Evolutionary conservation across 2,329 filamentous ascomycete genomes (phyloP), one percentile per base, ranked within the genome.

Genomic region (Emericellopsis cladophorae): DNA sequence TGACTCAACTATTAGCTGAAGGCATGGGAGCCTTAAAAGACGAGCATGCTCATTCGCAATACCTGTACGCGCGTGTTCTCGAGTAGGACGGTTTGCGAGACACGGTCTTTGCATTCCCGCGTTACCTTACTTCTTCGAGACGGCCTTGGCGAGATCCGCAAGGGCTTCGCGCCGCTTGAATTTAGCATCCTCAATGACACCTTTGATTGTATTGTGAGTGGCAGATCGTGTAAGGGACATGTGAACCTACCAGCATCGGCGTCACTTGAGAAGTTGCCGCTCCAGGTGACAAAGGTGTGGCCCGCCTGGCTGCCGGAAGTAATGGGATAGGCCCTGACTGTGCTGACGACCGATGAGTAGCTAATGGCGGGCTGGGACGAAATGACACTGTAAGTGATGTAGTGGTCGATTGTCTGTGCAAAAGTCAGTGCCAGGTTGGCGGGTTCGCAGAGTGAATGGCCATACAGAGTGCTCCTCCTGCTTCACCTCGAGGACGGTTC

Each of bases 91-190:
- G 3, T 21, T 5, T 21, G 18, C 5, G 18, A 21, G 18, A 21
- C 18, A 21, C 18, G 5, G 18, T 21, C 18, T 21, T 21, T 5
- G 18, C 8, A 29, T 12, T 12, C 26, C 26, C 12, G 3, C 6
- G 26, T 9, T 12, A n/a, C 38, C 22, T 41, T 31, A 41, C 33
- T 36, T 49, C 53, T 64, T 62, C 31, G 51, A 48, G 4, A 65
- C 70, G 26, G 60, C 67, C 51, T 69, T 68, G 43, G 74, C 77
- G 32, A 84, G 68, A 51, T 82, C 80, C 38, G 75, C 73, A 31
- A 85, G 67, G 39, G 79, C 80, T 56, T 84, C 81, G 40, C 76
- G 76, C 46, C 81, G 79, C 72, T 85, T 85, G 71, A 79, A 85
- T 65, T 81, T 82, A 52, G 79, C 81, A 54, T 85, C 81, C 59